Conservation (phyloP, 2,329 filamentous ascomycete genomes). For the Aquanectria penicillioides region DNA sequence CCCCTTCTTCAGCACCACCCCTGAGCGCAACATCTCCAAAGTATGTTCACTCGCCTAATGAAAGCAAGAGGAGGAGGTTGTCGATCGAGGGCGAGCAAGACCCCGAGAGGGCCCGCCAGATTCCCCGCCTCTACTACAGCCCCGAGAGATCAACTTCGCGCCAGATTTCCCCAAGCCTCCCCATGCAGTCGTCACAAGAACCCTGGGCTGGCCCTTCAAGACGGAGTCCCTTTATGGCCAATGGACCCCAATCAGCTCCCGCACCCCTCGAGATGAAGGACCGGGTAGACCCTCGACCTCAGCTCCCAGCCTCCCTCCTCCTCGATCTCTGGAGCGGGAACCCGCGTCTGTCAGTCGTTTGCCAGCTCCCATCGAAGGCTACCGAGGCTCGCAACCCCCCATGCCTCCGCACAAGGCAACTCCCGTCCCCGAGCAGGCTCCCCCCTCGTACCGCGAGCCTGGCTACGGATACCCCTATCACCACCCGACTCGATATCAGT, state of each 20-base stretch:
- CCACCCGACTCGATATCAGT: conserved; percentile 57
- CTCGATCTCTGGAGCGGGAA: conserved; percentile 51
- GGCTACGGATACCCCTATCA: conserved; percentile 53
- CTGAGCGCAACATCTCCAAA: conserved; percentile 53
- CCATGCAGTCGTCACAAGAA: conserved; percentile 42
- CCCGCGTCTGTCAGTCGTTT: conserved; percentile 43
- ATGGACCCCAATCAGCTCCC: conserved; percentile 39
- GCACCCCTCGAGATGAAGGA: conserved; percentile 48
- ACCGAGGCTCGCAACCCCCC: conserved; percentile 43
- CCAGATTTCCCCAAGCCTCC: conserved; percentile 49
- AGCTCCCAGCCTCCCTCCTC: conserved; percentile 53
- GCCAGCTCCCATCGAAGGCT: conserved; percentile 50
- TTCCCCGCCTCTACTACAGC: conserved; percentile 58
- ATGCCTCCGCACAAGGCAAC: conserved; percentile 38
- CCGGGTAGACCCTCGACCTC: conserved; percentile 48
- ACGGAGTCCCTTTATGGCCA: conserved; percentile 48
- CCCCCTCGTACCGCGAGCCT: conserved; percentile 46
- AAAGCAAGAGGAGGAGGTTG: conserved; percentile 59
- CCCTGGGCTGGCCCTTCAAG: conserved; percentile 47
- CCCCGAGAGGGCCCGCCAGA: conserved; percentile 52
- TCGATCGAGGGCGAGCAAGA: conserved; percentile 55
- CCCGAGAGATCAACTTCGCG: conserved; percentile 45
- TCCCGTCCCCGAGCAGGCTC: conserved; percentile 44
- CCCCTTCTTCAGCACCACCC: conserved; percentile 46
- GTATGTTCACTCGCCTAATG: conserved; percentile 60